A percentile compares a stretch with the other conserved stretches of the same genome.
phyloP scores from a whole-genome alignment of 2,329 filamentous ascomycete genomes.

The Phialophora chinensis region DNA sequence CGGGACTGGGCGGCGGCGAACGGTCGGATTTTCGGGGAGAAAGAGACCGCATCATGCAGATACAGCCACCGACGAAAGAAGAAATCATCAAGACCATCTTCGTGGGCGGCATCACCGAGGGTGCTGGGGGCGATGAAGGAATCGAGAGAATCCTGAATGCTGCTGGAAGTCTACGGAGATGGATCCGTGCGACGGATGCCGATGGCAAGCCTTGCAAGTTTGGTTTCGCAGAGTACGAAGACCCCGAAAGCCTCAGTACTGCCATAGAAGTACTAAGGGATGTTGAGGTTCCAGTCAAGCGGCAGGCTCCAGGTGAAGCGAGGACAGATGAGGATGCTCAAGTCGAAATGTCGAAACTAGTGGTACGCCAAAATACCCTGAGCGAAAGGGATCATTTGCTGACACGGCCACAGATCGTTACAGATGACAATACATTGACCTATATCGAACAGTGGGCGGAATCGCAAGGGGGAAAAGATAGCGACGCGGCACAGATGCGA shows the following conservation, averaged over 20 bases:
- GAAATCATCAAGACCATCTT: constrained; percentile 93
- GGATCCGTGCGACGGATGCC: constrained; percentile 79
- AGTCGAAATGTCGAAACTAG: constrained; percentile 66
- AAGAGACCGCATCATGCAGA: constrained; percentile 70
- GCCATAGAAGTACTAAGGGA: constrained; percentile 85
- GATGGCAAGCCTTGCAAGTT: constrained; percentile 84
- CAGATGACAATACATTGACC: constrained; percentile 81
- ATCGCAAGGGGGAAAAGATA: constrained; percentile 67
- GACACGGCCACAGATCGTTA: constrained; percentile 58
- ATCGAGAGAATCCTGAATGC: constrained; percentile 78
- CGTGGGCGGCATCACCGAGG: constrained; percentile 81
- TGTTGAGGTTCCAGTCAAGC: constrained; percentile 79
- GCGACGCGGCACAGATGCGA: constrained; percentile 67
- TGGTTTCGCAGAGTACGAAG: constrained; percentile 95
- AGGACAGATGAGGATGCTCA: constrained; percentile 45
- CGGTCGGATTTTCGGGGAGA: constrained; percentile 58
- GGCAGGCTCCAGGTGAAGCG: constrained; percentile 61
- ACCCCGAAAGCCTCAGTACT: constrained; percentile 82
- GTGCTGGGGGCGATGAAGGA: constrained; percentile 75
- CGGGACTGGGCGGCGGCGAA: constrained; percentile 64
- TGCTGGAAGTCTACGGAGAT: constrained; percentile 81
- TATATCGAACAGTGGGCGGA: constrained; percentile 85
- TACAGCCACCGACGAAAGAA: constrained; percentile 83
- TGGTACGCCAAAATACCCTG: constrained; percentile 55
- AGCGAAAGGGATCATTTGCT: constrained; percentile 23